A percentile compares a stretch with the other conserved stretches of the same genome.
phyloP scores from a whole-genome alignment of 768 basidiomycete genomes.

The Trametes punicea region DNA sequence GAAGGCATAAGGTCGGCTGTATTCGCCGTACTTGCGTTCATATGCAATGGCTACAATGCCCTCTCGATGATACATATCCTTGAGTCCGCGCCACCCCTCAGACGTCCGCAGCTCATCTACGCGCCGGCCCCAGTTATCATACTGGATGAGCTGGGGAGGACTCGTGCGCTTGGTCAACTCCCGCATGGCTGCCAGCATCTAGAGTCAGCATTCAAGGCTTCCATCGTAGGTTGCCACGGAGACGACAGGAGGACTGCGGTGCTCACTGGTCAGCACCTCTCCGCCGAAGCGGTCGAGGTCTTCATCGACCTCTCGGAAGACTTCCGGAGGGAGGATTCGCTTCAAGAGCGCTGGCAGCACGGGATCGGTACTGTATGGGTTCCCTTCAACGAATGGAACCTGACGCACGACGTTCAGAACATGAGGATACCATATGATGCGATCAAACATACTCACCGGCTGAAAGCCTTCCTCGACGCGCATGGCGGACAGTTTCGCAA shows the following conservation, averaged over 20 bases:
- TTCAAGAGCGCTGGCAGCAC: constrained; percentile 59
- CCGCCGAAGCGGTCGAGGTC: constrained; percentile 60
- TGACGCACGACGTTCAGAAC: constrained; percentile 25
- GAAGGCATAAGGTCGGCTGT: constrained; percentile 63
- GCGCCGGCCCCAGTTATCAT: constrained; percentile 68
- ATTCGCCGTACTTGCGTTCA: constrained; percentile 56
- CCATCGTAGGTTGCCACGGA: not conserved
- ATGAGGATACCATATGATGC: not conserved
- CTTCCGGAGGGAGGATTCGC: constrained; percentile 50
- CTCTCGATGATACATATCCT: constrained; percentile 57
- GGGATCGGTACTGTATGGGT: constrained; percentile 60
- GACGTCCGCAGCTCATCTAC: constrained; percentile 66
- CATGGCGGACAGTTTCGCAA: constrained; percentile 36
- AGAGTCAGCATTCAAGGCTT: not conserved
- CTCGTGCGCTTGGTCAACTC: constrained; percentile 40
- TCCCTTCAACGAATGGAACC: constrained; percentile 52
- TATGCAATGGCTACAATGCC: constrained; percentile 68
- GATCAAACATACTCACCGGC: constrained; percentile 34
- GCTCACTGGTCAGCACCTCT: constrained; percentile 51
- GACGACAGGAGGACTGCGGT: not conserved
- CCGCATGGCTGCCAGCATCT: constrained; percentile 45
- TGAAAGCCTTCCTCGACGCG: constrained; percentile 68
- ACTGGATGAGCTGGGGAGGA: constrained; percentile 60
- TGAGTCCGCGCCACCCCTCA: constrained; percentile 70
- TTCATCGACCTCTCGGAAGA: constrained; percentile 46